Evolutionary conservation across 108 stramenopile genomes (phyloP).

Genomic region (Licmophora abbreviata): DNA sequence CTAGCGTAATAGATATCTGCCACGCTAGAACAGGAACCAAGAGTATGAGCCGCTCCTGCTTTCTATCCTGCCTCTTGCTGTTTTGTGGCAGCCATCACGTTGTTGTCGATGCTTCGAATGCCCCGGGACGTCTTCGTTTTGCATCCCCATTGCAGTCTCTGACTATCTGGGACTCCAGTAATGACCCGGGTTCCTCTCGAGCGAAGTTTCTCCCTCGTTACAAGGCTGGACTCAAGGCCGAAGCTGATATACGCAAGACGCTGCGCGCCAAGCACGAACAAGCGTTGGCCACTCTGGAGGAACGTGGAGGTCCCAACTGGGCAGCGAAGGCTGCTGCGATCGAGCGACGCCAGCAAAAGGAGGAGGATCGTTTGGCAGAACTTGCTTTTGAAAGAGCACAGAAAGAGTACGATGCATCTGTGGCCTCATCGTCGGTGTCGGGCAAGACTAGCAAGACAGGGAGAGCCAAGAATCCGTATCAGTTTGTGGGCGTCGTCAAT

Average conservation of each 20-base stretch:
- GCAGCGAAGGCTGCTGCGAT: conserved; percentile 29
- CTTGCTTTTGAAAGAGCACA: conserved; percentile 58
- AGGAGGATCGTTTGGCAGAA: conserved; percentile 44
- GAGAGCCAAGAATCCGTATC: conserved; percentile 31
- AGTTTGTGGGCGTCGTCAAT: conserved; percentile 77
- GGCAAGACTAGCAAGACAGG: conserved; percentile 5
- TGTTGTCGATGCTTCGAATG: neutral
- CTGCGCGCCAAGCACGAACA: conserved; percentile 27
- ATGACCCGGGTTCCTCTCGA: conserved; percentile 28
- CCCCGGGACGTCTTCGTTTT: conserved; percentile 25
- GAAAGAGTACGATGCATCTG: conserved; percentile 21
- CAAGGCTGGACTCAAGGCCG: conserved; percentile 59
- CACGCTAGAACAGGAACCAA: neutral
- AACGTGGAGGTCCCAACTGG: conserved; percentile 27
- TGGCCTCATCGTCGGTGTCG: conserved; percentile 2
- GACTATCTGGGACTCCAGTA: conserved; percentile 49
- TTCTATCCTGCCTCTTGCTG: neutral
- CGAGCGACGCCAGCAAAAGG: conserved; percentile 23
- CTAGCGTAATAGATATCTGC: too few species aligned
- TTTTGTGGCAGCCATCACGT: neutral
- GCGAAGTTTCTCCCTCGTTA: conserved; percentile 44
- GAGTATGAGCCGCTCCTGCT: neutral
- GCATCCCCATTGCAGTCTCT: conserved; percentile 71
- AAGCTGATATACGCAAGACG: conserved; percentile 37
- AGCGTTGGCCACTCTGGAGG: conserved; percentile 4